Evolutionary conservation across 129 eudicot genomes (phyloP).

Genomic region (Gnaphalium uliginosum): DNA sequence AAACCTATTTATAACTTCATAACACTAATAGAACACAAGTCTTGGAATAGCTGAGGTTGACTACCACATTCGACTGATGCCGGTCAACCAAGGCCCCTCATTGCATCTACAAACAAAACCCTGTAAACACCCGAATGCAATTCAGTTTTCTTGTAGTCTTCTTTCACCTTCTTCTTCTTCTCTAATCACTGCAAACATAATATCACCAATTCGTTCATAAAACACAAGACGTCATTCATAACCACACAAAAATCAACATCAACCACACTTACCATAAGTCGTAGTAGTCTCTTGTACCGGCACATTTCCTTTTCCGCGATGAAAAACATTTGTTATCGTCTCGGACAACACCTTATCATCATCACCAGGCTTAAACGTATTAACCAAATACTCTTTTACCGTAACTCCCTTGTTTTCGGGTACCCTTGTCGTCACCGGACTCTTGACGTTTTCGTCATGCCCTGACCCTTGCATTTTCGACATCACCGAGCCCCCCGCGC

Average conservation of each 20-base stretch:
- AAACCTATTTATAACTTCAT: no score
- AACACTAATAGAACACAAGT: no score
- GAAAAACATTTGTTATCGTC: conserved; percentile 41
- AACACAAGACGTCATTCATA: background rate
- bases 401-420: conserved; percentile 40
- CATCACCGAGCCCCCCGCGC: conserved; percentile 34
- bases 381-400: conserved; percentile 51
- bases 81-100: background rate
- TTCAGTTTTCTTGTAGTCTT: conserved; percentile 29
- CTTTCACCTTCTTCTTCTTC: conserved; percentile 34
- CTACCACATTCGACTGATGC: no score
- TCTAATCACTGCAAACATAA: conserved; percentile 24
- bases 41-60: no score
- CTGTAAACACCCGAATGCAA: background rate
- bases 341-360: conserved; percentile 72
- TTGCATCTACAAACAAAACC: background rate
- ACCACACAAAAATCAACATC: background rate
- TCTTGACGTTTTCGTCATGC: background rate
- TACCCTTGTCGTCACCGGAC: background rate
- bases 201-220: background rate
- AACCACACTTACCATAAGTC: background rate
- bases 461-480: conserved; percentile 41
- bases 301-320: conserved; percentile 18
- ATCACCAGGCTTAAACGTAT: conserved; percentile 66
- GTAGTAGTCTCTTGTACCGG: conserved; percentile 11